Conservation (phyloP, 345 rosid genomes). For the Camelina laxa region DNA sequence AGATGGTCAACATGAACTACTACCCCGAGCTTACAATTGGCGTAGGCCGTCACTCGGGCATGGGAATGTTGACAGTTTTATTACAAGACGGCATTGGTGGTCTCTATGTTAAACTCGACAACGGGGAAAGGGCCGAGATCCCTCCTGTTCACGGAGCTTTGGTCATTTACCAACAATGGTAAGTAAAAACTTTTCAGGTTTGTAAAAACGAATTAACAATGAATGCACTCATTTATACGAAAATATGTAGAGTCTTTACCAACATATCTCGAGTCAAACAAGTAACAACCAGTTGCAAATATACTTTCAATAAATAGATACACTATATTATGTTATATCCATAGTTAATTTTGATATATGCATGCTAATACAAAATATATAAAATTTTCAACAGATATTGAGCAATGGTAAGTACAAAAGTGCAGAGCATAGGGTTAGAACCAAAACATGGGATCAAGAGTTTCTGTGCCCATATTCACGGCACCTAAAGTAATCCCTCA, state of each 20-base stretch:
- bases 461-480: slow-evolving; percentile 61
- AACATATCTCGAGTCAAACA: too few species aligned
- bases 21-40: slow-evolving; percentile 68
- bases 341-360: not conserved
- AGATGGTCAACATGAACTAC: slow-evolving; percentile 63
- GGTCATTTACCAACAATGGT: too few species aligned
- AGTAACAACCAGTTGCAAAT: too few species aligned
- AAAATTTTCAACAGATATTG: slow-evolving; percentile 44
- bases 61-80: slow-evolving; percentile 60
- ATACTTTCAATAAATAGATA: not conserved
- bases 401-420: slow-evolving; percentile 68
- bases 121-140: slow-evolving; percentile 49
- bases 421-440: slow-evolving; percentile 60
- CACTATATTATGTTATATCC: not conserved
- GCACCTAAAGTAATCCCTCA: slow-evolving; percentile 49
- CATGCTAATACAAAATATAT: not conserved
- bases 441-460: slow-evolving; percentile 53
- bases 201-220: not conserved
- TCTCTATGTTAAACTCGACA: slow-evolving; percentile 56
- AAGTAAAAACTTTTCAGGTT: too few species aligned
- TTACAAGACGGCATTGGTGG: slow-evolving; percentile 72
- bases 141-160: slow-evolving; percentile 49
- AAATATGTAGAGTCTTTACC: too few species aligned
- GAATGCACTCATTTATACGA: not conserved
- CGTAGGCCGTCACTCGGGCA: slow-evolving; percentile 68